phyloP scores from a whole-genome alignment of 2,329 filamentous ascomycete species.

The Coccinonectria pachysandricola region DNA sequence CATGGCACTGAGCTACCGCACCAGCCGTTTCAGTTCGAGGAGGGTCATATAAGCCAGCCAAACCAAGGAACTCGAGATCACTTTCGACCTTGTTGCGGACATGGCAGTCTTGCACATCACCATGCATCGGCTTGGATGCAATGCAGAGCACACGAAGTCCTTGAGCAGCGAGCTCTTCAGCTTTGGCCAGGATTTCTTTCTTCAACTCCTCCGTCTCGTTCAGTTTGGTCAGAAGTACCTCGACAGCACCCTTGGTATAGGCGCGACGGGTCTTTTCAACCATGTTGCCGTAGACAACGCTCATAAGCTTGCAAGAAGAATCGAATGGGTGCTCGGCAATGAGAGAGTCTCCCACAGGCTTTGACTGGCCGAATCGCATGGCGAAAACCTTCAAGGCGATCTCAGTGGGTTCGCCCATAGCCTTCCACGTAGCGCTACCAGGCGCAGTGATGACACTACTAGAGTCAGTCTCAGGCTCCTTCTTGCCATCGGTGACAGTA shows the following conservation, averaged over 20 bases:
- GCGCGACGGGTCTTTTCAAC: slow-evolving; percentile 28
- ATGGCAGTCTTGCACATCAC: slow-evolving; percentile 25
- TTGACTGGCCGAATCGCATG: slow-evolving; percentile 51
- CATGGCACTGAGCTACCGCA: slow-evolving; percentile 47
- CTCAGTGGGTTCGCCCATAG: slow-evolving; percentile 59
- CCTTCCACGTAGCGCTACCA: slow-evolving; percentile 40
- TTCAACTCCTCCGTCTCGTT: slow-evolving; percentile 37
- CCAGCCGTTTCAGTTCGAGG: slow-evolving; percentile 56
- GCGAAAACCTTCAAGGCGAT: slow-evolving; percentile 66
- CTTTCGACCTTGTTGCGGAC: slow-evolving; percentile 45
- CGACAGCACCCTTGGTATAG: slow-evolving; percentile 49
- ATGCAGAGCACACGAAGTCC: slow-evolving; percentile 61
- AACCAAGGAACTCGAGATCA: slow-evolving; percentile 53
- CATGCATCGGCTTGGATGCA: slow-evolving; percentile 39
- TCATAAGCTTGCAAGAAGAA: slow-evolving; percentile 65
- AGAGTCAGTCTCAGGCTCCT: slow-evolving; percentile 35
- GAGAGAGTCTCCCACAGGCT: slow-evolving; percentile 34
- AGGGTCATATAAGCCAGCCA: slow-evolving; percentile 64
- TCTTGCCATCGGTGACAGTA: slow-evolving; percentile 36
- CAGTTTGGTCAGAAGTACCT: slow-evolving; percentile 44
- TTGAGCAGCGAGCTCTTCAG: slow-evolving; percentile 47
- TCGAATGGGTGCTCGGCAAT: slow-evolving; percentile 63
- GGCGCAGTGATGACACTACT: slow-evolving; percentile 37
- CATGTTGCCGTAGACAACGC: slow-evolving; percentile 47
- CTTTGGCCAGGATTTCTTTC: slow-evolving; percentile 34